Evolutionary conservation across 306 rosid species (phyloP).

Genomic region (Vicia villosa): DNA sequence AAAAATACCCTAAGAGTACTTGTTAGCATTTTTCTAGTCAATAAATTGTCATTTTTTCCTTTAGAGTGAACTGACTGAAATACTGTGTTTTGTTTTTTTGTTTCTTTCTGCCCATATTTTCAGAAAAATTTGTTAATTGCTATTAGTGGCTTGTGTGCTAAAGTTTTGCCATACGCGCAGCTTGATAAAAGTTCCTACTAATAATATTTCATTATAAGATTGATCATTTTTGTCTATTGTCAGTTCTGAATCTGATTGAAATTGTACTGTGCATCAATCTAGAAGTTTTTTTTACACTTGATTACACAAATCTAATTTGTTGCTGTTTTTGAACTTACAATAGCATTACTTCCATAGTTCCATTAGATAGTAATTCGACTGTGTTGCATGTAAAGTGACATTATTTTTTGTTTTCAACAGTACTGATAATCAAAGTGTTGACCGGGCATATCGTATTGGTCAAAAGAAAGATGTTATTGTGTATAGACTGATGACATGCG

Average conservation of each 20-base stretch:
- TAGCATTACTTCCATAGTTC: background rate
- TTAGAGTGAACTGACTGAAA: background rate
- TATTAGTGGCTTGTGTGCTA: too few relatives aligned
- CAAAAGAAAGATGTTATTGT: constrained; percentile 89
- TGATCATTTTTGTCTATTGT: background rate
- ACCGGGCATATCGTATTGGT: constrained; percentile 96
- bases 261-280: background rate
- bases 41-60: background rate
- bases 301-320: background rate
- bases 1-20: too few relatives aligned
- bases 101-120: background rate
- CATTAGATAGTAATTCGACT: background rate
- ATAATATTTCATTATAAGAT: background rate
- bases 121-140: background rate
- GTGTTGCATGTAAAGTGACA: constrained; percentile 23
- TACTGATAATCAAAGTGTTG: constrained; percentile 95
- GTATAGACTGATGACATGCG: constrained; percentile 91
- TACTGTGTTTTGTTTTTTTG: background rate
- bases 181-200: background rate
- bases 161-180: background rate
- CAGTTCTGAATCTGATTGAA: background rate
- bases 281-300: background rate
- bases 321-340: constrained; percentile 16
- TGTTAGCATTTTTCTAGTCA: too few relatives aligned
- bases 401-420: constrained; percentile 47